Evolutionary conservation across 148 eudicot genomes (phyloP).

Genomic region (Persicaria tinctoria): DNA sequence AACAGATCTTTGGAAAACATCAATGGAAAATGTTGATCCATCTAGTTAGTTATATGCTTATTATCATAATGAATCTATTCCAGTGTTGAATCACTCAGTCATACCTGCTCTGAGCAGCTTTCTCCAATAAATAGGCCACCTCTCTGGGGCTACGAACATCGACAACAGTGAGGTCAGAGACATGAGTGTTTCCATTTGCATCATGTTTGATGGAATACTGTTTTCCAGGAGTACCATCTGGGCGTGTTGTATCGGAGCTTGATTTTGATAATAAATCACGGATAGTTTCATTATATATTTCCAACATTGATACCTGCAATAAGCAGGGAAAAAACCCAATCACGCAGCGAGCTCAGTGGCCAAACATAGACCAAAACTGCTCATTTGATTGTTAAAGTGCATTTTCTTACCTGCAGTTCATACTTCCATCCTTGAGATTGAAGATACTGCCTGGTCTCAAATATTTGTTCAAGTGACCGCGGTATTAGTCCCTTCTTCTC

Average conservation of each 20-base stretch:
- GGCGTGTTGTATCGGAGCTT: slow-evolving; percentile 30
- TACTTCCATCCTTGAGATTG: slow-evolving; percentile 93
- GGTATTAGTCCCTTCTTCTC: slow-evolving; percentile 89
- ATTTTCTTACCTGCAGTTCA: slow-evolving; percentile 70
- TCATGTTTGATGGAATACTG: slow-evolving; percentile 89
- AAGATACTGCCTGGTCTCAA: slow-evolving; percentile 68
- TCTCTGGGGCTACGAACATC: slow-evolving; percentile 85
- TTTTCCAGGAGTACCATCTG: slow-evolving; percentile 49
- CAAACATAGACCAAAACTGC: background rate
- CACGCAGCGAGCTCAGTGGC: background rate
- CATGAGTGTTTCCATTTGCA: slow-evolving; percentile 78
- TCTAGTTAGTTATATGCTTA: background rate
- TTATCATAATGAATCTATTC: background rate
- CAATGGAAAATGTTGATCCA: background rate
- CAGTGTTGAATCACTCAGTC: background rate
- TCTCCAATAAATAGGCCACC: slow-evolving; percentile 80
- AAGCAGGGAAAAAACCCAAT: background rate
- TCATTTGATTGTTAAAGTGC: background rate
- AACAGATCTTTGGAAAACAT: slow-evolving; percentile 50
- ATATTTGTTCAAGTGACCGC: slow-evolving; percentile 85
- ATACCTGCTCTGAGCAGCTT: slow-evolving; percentile 97
- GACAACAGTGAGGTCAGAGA: slow-evolving; percentile 80
- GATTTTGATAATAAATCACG: slow-evolving; percentile 73
- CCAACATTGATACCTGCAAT: slow-evolving; percentile 91
- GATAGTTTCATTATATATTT: slow-evolving; percentile 87